Conservation (phyloP, 257 asterid genomes). For the Nicotiana sylvestris region DNA sequence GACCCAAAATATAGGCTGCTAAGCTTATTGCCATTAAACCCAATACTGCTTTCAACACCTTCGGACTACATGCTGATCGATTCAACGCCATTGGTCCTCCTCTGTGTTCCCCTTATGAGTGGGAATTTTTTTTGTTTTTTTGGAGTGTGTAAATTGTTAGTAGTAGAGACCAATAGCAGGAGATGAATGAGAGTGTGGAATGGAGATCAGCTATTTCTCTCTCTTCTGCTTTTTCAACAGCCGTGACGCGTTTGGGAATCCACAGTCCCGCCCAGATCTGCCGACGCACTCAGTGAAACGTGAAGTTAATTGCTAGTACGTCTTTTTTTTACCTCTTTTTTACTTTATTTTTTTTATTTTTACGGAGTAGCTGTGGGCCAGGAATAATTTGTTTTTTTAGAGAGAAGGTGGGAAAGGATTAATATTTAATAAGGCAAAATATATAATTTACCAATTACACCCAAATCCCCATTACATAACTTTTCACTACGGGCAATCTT, state of each 20-base stretch:
- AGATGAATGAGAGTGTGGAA: neutral
- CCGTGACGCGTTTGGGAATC: neutral
- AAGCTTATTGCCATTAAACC: conserved; percentile 62
- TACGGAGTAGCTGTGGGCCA: no score
- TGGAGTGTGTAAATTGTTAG: neutral
- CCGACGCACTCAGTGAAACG: neutral
- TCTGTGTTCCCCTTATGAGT: neutral
- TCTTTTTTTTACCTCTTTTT: no score
- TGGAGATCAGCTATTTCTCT: neutral
- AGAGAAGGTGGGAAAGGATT: no score
- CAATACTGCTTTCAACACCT: conserved; percentile 48
- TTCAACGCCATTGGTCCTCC: conserved; percentile 47
- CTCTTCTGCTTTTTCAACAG: neutral
- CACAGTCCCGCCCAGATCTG: neutral
- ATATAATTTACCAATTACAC: no score
- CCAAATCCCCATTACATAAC: no score
- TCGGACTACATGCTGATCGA: conserved; percentile 27
- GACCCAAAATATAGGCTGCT: conserved; percentile 70
- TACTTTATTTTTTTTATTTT: no score
- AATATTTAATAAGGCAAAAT: no score
- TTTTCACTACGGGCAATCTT: no score
- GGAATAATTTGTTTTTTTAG: no score
- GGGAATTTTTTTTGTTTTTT: neutral
- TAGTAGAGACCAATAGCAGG: neutral
- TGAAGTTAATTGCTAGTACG: neutral